Conservation (phyloP, 768 basidiomycete species). For the Naganishia friedmannii region DNA sequence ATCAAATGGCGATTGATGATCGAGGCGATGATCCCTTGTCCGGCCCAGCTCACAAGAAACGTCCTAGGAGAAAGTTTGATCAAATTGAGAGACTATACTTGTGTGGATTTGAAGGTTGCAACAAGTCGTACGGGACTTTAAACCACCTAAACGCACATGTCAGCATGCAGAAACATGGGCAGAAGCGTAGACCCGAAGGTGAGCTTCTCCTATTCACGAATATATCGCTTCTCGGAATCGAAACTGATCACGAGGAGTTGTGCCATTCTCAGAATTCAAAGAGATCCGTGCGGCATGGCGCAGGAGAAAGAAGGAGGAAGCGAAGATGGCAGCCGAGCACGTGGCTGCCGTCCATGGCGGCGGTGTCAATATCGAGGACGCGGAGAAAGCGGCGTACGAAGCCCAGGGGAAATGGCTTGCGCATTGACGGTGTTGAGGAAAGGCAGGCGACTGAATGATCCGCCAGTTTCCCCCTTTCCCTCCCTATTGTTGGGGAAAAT, state of each 20-base stretch:
- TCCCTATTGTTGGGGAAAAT: not conserved
- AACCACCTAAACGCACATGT: slow-evolving; percentile 98
- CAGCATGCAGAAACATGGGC: slow-evolving; percentile 94
- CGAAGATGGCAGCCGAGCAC: slow-evolving; percentile 36
- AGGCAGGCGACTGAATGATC: slow-evolving; percentile 12
- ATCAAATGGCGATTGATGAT: slow-evolving; percentile 6
- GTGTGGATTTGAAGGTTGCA: slow-evolving; percentile 63
- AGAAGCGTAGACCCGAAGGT: slow-evolving; percentile 86
- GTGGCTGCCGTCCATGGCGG: slow-evolving; percentile 34
- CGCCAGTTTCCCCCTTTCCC: not conserved
- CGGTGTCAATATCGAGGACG: slow-evolving; percentile 24
- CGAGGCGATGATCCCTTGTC: slow-evolving; percentile 20
- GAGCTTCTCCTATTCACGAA: slow-evolving; percentile 47
- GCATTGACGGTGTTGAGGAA: slow-evolving; percentile 23
- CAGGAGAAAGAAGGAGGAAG: slow-evolving; percentile 78
- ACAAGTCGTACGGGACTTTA: slow-evolving; percentile 86
- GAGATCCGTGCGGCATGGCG: slow-evolving; percentile 96
- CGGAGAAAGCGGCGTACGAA: slow-evolving; percentile 24
- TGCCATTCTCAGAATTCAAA: slow-evolving; percentile 81
- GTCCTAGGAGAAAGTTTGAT: slow-evolving; percentile 59
- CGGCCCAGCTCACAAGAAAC: slow-evolving; percentile 49
- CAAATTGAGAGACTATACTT: slow-evolving; percentile 92
- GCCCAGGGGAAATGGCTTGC: slow-evolving; percentile 30
- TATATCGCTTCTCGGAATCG: not conserved
- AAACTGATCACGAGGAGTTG: not conserved